A percentile compares a stretch with the other conserved stretches of the same genome.
Evolutionary conservation across 345 rosid genomes (phyloP).

Genomic region (Clarkia xantiana): DNA sequence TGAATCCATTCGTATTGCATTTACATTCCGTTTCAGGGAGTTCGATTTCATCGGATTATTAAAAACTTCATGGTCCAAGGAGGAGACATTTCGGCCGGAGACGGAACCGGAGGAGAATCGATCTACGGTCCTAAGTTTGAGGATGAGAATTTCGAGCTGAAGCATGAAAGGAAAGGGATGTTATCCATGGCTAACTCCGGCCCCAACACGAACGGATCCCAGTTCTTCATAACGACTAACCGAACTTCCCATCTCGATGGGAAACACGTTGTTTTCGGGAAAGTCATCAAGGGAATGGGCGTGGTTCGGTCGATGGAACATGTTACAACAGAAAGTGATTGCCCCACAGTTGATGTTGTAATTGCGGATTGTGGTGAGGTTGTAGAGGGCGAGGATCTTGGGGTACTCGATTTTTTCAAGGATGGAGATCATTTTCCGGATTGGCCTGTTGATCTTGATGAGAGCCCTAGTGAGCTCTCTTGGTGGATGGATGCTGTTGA

Average conservation of each 20-base stretch:
- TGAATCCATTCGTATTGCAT: background rate
- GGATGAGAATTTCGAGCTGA: slow-evolving; percentile 74
- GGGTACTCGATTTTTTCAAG: slow-evolving; percentile 59
- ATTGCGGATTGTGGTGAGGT: slow-evolving; percentile 75
- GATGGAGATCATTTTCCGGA: slow-evolving; percentile 89
- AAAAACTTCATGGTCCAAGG: slow-evolving; percentile 91
- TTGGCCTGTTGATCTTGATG: slow-evolving; percentile 79
- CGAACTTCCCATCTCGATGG: slow-evolving; percentile 82
- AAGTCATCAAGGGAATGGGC: slow-evolving; percentile 82
- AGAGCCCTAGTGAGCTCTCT: slow-evolving; percentile 41
- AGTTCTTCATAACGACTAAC: slow-evolving; percentile 86
- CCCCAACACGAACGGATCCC: slow-evolving; percentile 84
- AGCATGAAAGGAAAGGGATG: slow-evolving; percentile 96
- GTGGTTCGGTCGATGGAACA: slow-evolving; percentile 81
- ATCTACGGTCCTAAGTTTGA: slow-evolving; percentile 80
- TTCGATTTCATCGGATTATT: slow-evolving; percentile 62
- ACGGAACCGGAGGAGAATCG: slow-evolving; percentile 95
- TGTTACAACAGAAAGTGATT: slow-evolving; percentile 33
- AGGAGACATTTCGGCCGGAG: slow-evolving; percentile 81
- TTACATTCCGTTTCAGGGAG: slow-evolving; percentile 44
- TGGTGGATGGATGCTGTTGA: slow-evolving; percentile 95
- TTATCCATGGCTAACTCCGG: slow-evolving; percentile 88
- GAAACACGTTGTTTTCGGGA: slow-evolving; percentile 88
- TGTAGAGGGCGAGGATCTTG: slow-evolving; percentile 66
- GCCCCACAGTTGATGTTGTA: slow-evolving; percentile 43